Conservation (phyloP, 1,139 yeast genomes). For the Suhomyces chickasaworum region DNA sequence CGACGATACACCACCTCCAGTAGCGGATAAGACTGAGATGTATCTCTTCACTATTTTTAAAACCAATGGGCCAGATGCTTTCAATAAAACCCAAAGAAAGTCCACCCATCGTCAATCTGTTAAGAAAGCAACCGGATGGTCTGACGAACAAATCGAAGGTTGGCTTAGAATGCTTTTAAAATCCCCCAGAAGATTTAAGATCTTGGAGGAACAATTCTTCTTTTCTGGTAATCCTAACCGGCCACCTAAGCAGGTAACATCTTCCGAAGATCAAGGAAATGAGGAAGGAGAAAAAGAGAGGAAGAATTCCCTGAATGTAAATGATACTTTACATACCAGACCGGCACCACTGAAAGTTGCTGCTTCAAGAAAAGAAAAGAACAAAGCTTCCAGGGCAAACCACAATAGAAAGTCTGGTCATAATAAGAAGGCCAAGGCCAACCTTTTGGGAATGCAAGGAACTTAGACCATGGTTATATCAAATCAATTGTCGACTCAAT, state of each 20-base stretch:
- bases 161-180: conserved; percentile 80
- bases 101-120: conserved; percentile 53
- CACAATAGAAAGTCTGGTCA: conserved; percentile 67
- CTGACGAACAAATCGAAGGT: conserved; percentile 91
- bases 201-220: conserved; percentile 63
- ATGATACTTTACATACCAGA: not conserved
- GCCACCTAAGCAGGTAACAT: conserved; percentile 15
- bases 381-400: conserved; percentile 60
- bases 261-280: too few relatives aligned
- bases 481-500: not conserved
- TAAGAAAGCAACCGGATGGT: conserved; percentile 60
- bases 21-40: conserved; percentile 43
- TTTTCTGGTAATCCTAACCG: conserved; percentile 42
- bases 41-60: conserved; percentile 60
- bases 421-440: conserved; percentile 46
- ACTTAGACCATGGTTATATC: not conserved
- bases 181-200: conserved; percentile 60
- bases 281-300: not conserved
- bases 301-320: not conserved
- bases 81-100: conserved; percentile 55
- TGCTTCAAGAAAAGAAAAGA: conserved; percentile 52
- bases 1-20: conserved; percentile 9
- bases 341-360: conserved; percentile 14
- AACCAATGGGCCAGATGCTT: conserved; percentile 47
- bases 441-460: conserved; percentile 24